Evolutionary conservation across 192 early-diverging fungal genomes (phyloP).

Genomic region (Coemansia sp.): DNA sequence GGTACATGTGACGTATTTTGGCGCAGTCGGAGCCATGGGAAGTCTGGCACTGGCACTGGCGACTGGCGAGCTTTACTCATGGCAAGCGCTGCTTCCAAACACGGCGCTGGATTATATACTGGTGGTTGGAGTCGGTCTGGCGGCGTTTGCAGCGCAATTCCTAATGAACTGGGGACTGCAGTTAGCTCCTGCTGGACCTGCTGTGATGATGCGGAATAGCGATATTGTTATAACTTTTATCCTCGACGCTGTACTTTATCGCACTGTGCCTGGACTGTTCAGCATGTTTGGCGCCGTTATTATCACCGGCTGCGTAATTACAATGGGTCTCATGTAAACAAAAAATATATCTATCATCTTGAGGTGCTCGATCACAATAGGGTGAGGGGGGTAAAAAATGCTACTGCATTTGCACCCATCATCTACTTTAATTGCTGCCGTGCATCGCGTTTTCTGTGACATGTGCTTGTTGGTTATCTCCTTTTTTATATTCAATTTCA

Average conservation of each 20-base stretch:
- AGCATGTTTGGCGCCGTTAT: constrained; percentile 24
- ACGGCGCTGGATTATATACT: background rate
- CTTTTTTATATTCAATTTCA: background rate
- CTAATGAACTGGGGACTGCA: constrained; percentile 37
- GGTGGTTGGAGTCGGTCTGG: constrained; percentile 21
- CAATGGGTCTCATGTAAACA: constrained; percentile 8
- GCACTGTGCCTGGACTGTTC: constrained; percentile 1
- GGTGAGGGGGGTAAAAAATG: background rate
- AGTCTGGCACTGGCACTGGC: background rate
- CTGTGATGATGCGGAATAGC: constrained; percentile 37
- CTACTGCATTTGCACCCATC: background rate
- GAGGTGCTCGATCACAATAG: background rate
- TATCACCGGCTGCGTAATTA: constrained; percentile 19
- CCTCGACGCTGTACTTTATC: constrained; percentile 22
- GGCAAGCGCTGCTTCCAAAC: background rate
- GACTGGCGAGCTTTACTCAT: constrained; percentile 11
- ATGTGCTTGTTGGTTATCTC: background rate
- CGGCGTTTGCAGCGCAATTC: constrained; percentile 26
- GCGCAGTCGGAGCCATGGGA: constrained; percentile 19
- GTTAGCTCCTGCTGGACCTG: constrained; percentile 26
- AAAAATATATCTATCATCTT: background rate
- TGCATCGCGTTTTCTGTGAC: background rate
- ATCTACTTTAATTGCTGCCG: background rate
- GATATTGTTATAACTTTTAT: constrained; percentile 27
- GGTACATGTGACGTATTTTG: constrained; percentile 38